phyloP scores from a whole-genome alignment of 331 rosid species.

The Telfairia occidentalis region DNA sequence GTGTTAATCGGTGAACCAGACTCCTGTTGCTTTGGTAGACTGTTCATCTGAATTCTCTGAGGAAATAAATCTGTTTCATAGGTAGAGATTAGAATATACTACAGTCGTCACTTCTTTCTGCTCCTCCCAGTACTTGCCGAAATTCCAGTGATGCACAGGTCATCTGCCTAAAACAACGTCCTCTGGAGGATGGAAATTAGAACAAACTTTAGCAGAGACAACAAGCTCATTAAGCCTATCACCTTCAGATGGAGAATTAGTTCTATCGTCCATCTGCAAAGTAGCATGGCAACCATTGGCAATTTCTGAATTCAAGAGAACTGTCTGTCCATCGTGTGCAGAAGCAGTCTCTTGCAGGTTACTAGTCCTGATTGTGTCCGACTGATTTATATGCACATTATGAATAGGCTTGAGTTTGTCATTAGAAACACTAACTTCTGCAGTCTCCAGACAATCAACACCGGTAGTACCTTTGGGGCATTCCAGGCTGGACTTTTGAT shows the following conservation, averaged over 20 bases:
- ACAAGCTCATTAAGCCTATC: slow-evolving; percentile 16
- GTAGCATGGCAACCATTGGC: slow-evolving; percentile 9
- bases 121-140: slow-evolving; percentile 2
- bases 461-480: slow-evolving; percentile 3
- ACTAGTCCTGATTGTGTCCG: slow-evolving; percentile 15
- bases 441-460: slow-evolving; percentile 21
- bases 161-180: slow-evolving; percentile 14
- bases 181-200: slow-evolving; percentile 19
- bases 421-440: slow-evolving; percentile 1
- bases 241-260: slow-evolving; percentile 4
- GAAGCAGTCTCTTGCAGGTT: neutral
- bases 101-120: neutral
- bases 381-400: slow-evolving; percentile 19
- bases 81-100: slow-evolving; percentile 4
- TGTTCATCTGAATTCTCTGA: slow-evolving; percentile 9
- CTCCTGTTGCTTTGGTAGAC: slow-evolving; percentile 17
- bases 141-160: neutral
- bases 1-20: slow-evolving; percentile 26
- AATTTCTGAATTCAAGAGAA: slow-evolving; percentile 17
- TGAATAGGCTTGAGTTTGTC: slow-evolving; percentile 8
- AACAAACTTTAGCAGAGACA: slow-evolving; percentile 13
- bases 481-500: slow-evolving; percentile 11
- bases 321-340: slow-evolving; percentile 8
- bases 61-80: slow-evolving; percentile 10
- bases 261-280: slow-evolving; percentile 16